Evolutionary conservation across 352 stramenopile species (phyloP).

Genomic region (Globisporangium viniferum): DNA sequence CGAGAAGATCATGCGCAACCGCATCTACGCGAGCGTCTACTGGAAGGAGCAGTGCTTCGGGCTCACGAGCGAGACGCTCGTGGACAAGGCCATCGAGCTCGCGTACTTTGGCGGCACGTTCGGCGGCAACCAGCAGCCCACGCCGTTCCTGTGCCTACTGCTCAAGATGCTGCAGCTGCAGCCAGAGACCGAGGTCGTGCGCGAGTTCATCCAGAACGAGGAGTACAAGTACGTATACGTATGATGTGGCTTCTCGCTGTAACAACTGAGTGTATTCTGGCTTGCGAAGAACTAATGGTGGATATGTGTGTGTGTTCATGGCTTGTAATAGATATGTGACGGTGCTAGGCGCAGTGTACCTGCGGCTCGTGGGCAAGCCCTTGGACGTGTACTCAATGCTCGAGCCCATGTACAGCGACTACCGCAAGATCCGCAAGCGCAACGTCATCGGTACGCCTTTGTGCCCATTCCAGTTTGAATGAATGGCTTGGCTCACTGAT

Average conservation of each 20-base stretch:
- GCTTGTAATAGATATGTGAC: constrained; percentile 84
- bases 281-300: not conserved
- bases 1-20: constrained; percentile 98
- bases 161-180: constrained; percentile 99
- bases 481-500: not conserved
- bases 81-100: constrained; percentile 96
- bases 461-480: not conserved
- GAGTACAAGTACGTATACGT: constrained; percentile 91
- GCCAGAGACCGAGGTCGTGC: constrained; percentile 94
- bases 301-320: not conserved
- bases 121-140: constrained; percentile 94
- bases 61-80: constrained; percentile 93
- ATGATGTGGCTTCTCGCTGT: not conserved
- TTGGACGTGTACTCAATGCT: constrained; percentile 92
- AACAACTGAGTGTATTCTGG: not conserved
- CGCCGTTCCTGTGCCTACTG: constrained; percentile 96
- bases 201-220: constrained; percentile 94
- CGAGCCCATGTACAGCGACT: constrained; percentile 96
- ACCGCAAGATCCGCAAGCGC: constrained; percentile 91
- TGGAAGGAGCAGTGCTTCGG: constrained; percentile 99
- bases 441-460: constrained; percentile 54
- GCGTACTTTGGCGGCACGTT: constrained; percentile 92
- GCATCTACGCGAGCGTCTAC: constrained; percentile 94
- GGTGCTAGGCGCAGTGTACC: constrained; percentile 94
- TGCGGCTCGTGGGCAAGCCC: constrained; percentile 92